Base-by-base conservation (phyloP, 139 green algal genomes). In the Edaphochlamys debaryana region DNA sequence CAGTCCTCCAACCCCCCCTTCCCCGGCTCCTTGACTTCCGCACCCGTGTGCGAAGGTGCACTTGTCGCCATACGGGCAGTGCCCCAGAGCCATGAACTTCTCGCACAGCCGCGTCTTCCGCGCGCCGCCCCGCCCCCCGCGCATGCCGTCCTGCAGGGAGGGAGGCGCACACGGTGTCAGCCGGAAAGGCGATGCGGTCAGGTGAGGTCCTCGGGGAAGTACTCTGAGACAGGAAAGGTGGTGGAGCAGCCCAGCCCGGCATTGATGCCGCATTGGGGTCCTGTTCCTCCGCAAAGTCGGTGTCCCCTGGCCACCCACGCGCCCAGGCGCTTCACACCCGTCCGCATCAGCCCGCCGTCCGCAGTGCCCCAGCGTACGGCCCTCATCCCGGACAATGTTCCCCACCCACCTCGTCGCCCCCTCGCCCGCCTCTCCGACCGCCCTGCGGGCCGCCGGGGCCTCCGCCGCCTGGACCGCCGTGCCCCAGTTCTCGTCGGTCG, bases 31-130 rank as follows among this genome's bases (percentile, higher is more conserved):
- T 48, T 27, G 9, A 27, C 52, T 25, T 6, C 23, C 56, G 56
- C 56, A 84, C 78, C 88, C 88, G 48, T 93, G 90, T 11, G 90
- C 90, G 78, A 93, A 93, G 48, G 83, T 91, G 86, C 90, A 93
- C 67, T 83, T 88, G 77, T 83, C 68, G 52, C 87, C 87, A 63
- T 92, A 93, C 29, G 56, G 80, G 77, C 90, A 93, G 8, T 48
- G 4, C 15, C 86, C 87, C 30, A 63, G 73, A 4, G 71, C 56
- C 86, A 92, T 90, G 68, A 92, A 93, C 63, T 87, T 85, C 23
- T 92, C 79, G 66, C 90, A 93, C 37, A 93, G 80, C 19, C 87
- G 86, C 4, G 87, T 92, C 64, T 91, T 91, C 40, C 73, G 74
- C 9, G 50, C 56, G 20, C 63, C 64, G 13, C 9, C 41, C 27